Base-by-base conservation (phyloP, 2,329 filamentous ascomycete species). In the Exophiala phaeomuriformis region DNA sequence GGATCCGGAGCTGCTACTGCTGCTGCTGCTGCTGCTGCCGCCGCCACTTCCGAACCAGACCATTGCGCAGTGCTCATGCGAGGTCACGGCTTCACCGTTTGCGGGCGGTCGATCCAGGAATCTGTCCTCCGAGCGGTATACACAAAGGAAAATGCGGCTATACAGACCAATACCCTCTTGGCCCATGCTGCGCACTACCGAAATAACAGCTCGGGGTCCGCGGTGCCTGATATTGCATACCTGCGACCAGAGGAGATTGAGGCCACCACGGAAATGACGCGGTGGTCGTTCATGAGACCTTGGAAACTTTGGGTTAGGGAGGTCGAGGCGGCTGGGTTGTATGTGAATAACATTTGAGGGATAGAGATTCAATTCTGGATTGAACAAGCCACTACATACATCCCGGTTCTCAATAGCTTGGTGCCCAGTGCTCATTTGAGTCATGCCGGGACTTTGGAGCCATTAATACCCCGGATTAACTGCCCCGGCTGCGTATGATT, bases 61-160 rank as follows among this genome's bases (percentile, higher is more conserved):
- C 55, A 67, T 37, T 62, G 62, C 3, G 71, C 75, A 3, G 68
- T 74, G 1, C 62, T 77, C 44, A 76, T 77, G 74, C 64, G 68
- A 2, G 67, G 71, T 3, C 73, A 77, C 55, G 75, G 74, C 2
- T 74, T 72, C 58, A 73, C 74, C 1, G 65, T 68, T 1, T 53
- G 68, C 4, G 73, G 66, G 0, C 55, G 58, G 0, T 66, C 62
- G 50, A 69, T 76, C 36, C 64, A 72, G 56, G 65, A 68, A 47
- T 71, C 66, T 2, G 72, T 76, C 4, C 69, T 70, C 49, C 63
- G 69, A 12, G 69, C 71, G 1, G 61, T 77, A 1, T 76, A 76
- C 53, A 75, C 74, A 0, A 64, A 68, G 52, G 64, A 67, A 54
- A 75, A 75, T 55, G 74, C 74, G 0, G 58, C 56, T 2, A 65